A percentile compares a stretch with the other conserved stretches of the same genome.
These are phyloP conservation scores for Bisporella sp. DNA, from an alignment of 2,329 filamentous ascomycete genomes.

Conservation along the genomic window DNA sequence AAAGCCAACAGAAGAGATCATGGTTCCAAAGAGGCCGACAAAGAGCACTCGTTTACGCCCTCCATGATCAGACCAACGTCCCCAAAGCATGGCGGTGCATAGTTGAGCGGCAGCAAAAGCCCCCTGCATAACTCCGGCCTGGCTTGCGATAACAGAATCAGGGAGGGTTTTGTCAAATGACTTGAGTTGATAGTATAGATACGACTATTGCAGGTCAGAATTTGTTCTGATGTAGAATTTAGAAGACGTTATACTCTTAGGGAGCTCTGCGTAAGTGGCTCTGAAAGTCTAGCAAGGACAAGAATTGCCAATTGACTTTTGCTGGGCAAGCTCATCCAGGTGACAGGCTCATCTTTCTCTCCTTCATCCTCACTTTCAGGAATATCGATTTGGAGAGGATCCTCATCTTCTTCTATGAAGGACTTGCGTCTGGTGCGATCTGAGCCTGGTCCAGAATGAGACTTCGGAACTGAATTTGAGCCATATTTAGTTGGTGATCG, in stretches of 20 bases:
- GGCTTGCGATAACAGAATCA: conserved; percentile 48
- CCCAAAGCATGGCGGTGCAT: conserved; percentile 63
- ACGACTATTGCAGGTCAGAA: conserved; percentile 48
- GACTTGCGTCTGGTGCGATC: conserved; percentile 13
- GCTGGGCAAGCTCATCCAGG: conserved; percentile 69
- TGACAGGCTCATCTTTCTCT: conserved; percentile 35
- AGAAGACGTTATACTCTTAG: conserved; percentile 13
- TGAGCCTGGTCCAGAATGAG: conserved; percentile 5
- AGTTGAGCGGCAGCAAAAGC: conserved; percentile 63
- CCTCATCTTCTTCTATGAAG: conserved; percentile 21
- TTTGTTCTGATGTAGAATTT: background rate
- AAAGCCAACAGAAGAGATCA: conserved; percentile 59
- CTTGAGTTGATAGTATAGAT: conserved; percentile 68
- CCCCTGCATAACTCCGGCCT: conserved; percentile 62
- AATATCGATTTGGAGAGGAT: conserved; percentile 21
- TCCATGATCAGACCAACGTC: conserved; percentile 51
- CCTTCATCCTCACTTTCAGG: conserved; percentile 2
- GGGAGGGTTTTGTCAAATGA: conserved; percentile 42
- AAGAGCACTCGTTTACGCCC: conserved; percentile 54
- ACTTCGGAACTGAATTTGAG: background rate
- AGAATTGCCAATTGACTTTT: conserved; percentile 76
- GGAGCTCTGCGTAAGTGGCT: conserved; percentile 75
- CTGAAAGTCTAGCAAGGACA: conserved; percentile 71
- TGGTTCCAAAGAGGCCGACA: conserved; percentile 57
- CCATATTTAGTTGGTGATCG: background rate